Conservation (phyloP, 163 green algal species). For the Prototheca cutis region DNA sequence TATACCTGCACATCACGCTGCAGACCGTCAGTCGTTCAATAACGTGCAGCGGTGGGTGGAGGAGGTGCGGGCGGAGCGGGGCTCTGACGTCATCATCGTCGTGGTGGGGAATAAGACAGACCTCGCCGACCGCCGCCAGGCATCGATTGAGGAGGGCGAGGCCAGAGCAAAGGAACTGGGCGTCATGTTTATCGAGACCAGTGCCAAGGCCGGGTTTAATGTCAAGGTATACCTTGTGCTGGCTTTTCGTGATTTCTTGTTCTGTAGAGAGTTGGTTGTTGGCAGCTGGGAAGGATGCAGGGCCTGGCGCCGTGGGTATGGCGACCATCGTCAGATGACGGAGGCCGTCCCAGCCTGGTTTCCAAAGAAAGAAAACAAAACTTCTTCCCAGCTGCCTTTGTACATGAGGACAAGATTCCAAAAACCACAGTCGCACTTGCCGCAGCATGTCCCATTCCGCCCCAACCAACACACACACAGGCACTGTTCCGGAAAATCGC, state of each 20-base stretch:
- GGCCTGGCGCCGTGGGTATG: too few species aligned
- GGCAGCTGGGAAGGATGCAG: background rate
- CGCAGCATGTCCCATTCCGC: too few species aligned
- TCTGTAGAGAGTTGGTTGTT: background rate
- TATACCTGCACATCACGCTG: too few species aligned
- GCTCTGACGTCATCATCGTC: slow-evolving; percentile 97
- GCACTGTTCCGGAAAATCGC: slow-evolving; percentile 98
- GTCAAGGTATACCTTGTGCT: slow-evolving; percentile 73
- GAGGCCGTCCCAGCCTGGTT: too few species aligned
- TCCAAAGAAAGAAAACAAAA: too few species aligned
- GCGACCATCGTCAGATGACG: background rate
- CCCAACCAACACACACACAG: too few species aligned
- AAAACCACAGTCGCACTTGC: too few species aligned
- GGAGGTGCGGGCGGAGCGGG: slow-evolving; percentile 92
- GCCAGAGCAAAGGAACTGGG: slow-evolving; percentile 80
- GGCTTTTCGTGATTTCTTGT: background rate
- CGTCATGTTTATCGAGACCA: slow-evolving; percentile 99
- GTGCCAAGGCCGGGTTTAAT: slow-evolving; percentile 96
- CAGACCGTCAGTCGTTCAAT: slow-evolving; percentile 81
- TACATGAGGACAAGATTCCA: too few species aligned
- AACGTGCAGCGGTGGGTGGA: slow-evolving; percentile 95
- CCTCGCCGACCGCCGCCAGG: slow-evolving; percentile 92
- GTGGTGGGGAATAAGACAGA: slow-evolving; percentile 99
- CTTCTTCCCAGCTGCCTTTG: too few species aligned
- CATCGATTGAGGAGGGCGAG: slow-evolving; percentile 96